Conservation (phyloP, 2,329 filamentous ascomycete genomes). For the Elsinoe batatas region DNA sequence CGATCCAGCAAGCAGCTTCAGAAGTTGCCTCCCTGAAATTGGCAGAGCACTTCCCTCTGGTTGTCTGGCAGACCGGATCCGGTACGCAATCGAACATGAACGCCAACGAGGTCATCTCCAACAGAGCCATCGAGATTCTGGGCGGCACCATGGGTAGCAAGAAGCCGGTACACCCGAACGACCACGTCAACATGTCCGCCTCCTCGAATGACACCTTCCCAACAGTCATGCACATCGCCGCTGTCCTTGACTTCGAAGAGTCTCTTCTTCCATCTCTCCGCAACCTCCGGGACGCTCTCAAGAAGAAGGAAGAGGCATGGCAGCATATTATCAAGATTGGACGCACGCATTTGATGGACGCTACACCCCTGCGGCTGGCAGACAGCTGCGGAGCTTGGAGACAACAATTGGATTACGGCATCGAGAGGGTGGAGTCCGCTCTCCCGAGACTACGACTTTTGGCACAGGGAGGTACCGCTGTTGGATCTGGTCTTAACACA, state of each 20-base stretch:
- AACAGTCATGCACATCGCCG: constrained; percentile 98
- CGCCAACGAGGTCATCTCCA: constrained; percentile 98
- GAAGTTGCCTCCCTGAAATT: constrained; percentile 93
- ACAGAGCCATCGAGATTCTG: constrained; percentile 95
- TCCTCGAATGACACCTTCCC: constrained; percentile 99
- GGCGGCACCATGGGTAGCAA: constrained; percentile 90
- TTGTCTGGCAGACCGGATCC: constrained; percentile 98
- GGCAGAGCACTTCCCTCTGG: constrained; percentile 92
- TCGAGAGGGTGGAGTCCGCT: constrained; percentile 72
- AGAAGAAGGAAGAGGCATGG: constrained; percentile 83
- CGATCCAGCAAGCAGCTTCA: constrained; percentile 86
- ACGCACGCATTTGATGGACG: constrained; percentile 93
- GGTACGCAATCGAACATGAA: constrained; percentile 99
- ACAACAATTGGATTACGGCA: constrained; percentile 82
- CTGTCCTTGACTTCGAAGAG: constrained; percentile 83
- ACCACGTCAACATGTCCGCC: constrained; percentile 98
- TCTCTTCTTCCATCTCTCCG: constrained; percentile 73
- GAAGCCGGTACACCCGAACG: constrained; percentile 98
- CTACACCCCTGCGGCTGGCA: constrained; percentile 85
- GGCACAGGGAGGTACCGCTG: constrained; percentile 91
- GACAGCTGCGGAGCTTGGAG: constrained; percentile 99
- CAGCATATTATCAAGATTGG: constrained; percentile 98
- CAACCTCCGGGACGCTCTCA: constrained; percentile 71
- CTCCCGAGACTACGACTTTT: constrained; percentile 78
- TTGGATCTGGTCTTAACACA: constrained; percentile 95